Conservation (phyloP, 345 rosid genomes). For the Citrus unshiu region DNA sequence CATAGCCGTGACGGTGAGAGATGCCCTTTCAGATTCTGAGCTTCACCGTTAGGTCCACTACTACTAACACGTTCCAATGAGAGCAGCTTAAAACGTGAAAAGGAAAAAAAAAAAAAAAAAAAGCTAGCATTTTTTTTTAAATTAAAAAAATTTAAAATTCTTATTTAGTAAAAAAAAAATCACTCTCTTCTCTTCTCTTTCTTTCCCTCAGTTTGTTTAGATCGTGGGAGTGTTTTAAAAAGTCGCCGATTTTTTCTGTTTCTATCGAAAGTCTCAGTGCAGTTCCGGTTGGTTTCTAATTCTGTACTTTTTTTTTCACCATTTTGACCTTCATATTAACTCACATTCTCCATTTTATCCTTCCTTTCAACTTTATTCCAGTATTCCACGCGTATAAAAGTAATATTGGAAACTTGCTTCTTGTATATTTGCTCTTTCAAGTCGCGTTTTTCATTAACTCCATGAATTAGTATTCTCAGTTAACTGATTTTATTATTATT, state of each 20-base stretch:
- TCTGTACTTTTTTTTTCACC: background rate
- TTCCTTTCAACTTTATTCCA: constrained; percentile 23
- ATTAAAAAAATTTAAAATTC: background rate
- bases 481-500: background rate
- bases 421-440: constrained; percentile 5
- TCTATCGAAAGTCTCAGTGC: constrained; percentile 12
- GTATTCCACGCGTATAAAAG: no score
- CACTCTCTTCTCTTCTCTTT: constrained; percentile 1
- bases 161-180: background rate
- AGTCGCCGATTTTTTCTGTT: constrained; percentile 34
- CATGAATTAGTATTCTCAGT: background rate
- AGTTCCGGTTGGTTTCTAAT: constrained; percentile 5
- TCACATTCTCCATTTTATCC: constrained; percentile 14
- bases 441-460: constrained; percentile 1
- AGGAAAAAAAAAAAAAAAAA: background rate
- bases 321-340: constrained; percentile 10
- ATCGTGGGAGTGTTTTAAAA: constrained; percentile 7
- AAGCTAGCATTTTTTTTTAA: background rate
- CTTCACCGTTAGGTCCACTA: no score
- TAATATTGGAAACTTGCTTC: constrained; percentile 6
- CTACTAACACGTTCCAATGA: constrained; percentile 1
- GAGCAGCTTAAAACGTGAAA: background rate
- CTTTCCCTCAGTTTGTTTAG: background rate
- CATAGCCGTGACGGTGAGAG: background rate
- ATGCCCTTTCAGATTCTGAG: no score